Percentiles rank a stretch among this genome's conserved stretches.
phyloP scores from a whole-genome alignment of 2,329 filamentous ascomycete species.

The Bertia moriformis region DNA sequence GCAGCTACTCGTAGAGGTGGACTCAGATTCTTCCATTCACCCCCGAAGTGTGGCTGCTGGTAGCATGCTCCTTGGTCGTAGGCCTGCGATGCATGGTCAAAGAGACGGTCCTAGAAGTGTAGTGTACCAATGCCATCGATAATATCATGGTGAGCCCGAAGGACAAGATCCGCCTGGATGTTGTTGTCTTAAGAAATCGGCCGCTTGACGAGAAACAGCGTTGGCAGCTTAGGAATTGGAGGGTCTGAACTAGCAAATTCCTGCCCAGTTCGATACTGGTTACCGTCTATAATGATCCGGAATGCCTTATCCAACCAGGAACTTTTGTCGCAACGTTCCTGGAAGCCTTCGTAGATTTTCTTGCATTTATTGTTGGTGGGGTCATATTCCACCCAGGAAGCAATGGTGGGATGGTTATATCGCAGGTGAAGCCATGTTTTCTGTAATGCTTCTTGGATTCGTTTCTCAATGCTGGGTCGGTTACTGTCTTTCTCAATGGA shows the following conservation, averaged over 20 bases:
- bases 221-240: conserved; percentile 14
- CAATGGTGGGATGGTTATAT: conserved; percentile 17
- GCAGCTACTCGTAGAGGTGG: conserved; percentile 12
- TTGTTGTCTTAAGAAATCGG: conserved; percentile 1
- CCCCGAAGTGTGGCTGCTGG: conserved; percentile 4
- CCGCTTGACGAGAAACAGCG: conserved; percentile 15
- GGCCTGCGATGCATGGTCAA: conserved; percentile 9
- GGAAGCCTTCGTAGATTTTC: conserved; percentile 11
- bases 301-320: conserved; percentile 16
- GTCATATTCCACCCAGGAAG: conserved; percentile 10
- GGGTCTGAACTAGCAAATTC: conserved; percentile 20
- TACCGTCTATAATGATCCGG: conserved; percentile 7
- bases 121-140: conserved; percentile 23
- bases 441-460: conserved; percentile 13
- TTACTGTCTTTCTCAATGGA: neutral
- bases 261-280: conserved; percentile 12
- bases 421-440: conserved; percentile 18
- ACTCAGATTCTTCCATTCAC: conserved; percentile 10
- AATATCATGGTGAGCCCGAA: conserved; percentile 21
- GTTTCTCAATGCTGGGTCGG: conserved; percentile 3
- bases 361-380: conserved; percentile 6
- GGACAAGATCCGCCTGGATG: conserved; percentile 12
- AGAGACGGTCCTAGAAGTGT: conserved; percentile 15
- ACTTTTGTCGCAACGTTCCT: conserved; percentile 3
- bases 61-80: conserved; percentile 5